phyloP scores from a whole-genome alignment of 495 filamentous ascomycete genomes.

The Penicillium malachiteum region DNA sequence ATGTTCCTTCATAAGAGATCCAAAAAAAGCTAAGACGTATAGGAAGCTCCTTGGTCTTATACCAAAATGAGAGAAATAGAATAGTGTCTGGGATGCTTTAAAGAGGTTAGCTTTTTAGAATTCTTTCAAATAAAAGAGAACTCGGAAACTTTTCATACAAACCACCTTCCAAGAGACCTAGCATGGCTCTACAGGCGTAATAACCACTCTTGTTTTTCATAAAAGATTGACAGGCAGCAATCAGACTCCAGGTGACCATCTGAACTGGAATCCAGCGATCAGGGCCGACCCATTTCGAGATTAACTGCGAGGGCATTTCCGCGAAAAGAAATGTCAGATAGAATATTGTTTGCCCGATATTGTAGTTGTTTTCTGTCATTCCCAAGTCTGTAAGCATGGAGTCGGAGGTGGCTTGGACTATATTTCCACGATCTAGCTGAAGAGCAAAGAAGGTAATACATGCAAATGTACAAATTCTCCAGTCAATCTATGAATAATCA shows the following conservation, averaged over 20 bases:
- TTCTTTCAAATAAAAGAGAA: constrained; percentile 46
- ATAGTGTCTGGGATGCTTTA: constrained; percentile 48
- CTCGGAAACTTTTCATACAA: constrained; percentile 53
- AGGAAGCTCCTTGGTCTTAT: constrained; percentile 66
- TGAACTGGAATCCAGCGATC: constrained; percentile 85
- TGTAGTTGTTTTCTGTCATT: constrained; percentile 74
- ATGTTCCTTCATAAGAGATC: constrained; percentile 64
- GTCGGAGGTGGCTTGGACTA: constrained; percentile 68
- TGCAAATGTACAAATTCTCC: constrained; percentile 59
- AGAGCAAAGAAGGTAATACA: constrained; percentile 83
- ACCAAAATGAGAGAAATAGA: constrained; percentile 77
- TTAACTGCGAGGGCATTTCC: constrained; percentile 71
- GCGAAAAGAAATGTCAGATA: constrained; percentile 62
- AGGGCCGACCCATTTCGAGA: constrained; percentile 73
- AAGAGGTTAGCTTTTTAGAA: not conserved
- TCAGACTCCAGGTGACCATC: constrained; percentile 75
- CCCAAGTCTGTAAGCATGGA: constrained; percentile 61
- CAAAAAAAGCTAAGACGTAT: constrained; percentile 68
- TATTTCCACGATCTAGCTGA: constrained; percentile 77
- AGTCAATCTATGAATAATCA: constrained; percentile 44
- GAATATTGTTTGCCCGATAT: constrained; percentile 75
- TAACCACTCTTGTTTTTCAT: constrained; percentile 61
- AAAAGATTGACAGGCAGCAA: constrained; percentile 67
- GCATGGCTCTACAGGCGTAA: constrained; percentile 59
- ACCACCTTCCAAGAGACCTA: constrained; percentile 76